Base-by-base conservation (phyloP, 2,329 filamentous ascomycete genomes). In the Celoporthe dispersa region DNA sequence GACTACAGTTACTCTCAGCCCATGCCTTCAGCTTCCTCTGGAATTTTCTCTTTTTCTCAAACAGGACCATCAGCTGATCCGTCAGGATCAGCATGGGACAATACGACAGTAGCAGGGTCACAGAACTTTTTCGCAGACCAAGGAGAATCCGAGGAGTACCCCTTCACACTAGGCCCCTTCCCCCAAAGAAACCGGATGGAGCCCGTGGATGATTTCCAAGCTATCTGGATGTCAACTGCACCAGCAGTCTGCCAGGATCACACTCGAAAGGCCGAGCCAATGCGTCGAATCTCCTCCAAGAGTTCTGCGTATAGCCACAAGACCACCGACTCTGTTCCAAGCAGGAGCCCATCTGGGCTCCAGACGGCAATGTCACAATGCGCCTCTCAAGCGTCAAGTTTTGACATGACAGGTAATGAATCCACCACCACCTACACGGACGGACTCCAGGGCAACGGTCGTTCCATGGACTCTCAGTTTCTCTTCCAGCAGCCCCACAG, bases 21-120 rank as follows among this genome's bases (percentile, higher is more conserved):
- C 80, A 81, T 88, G 81, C 78, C 84, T 76, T 79, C 84, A 76
- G 81, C 78, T 79, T 77, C 84, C 75, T 80, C 80, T 74, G 84
- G 84, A 79, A 83, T 87, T 79, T 87, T 87, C 84, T 82, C 85
- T 81, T 87, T 85, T 80, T 84, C 84, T 84, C 86, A 87, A 78
- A 85, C 86, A 85, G 86, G 85, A 86, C 85, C 85, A 83, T 81
- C 84, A 77, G 48, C 66, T 72, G 86, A 87, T 83, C 83, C 87
- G 71, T 79, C 79, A 75, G 83, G 85, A 81, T 82, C 85, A 78
- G 81, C 85, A 77, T 89, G 87, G 87, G 86, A 84, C 75, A 77
- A 7, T 65, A 62, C 84, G 77, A 80, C 85, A 82, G 81, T 81
- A 82, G 87, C 89, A 85, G 86, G 85, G 77, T 76, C 85, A 86